These are phyloP conservation scores for Plantago lanceolata DNA, from an alignment of 305 asterid genomes.

Conservation along the genomic window DNA sequence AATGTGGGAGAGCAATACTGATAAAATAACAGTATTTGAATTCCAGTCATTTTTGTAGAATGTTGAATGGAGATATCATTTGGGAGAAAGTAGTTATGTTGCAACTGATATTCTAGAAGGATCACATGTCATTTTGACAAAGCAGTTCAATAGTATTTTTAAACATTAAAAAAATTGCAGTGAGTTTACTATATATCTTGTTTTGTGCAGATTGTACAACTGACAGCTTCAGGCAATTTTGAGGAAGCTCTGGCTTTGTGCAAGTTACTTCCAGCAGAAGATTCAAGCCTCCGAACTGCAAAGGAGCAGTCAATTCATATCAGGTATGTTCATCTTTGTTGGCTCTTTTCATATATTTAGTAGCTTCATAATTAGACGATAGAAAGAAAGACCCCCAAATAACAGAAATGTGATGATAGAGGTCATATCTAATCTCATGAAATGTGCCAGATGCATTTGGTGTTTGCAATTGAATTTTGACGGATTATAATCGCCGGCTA, in stretches of 20 bases:
- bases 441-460: not conserved
- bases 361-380: not conserved
- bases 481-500: not conserved
- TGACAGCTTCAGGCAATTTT: conserved; percentile 95
- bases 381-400: not conserved
- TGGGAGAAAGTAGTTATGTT: too few relatives aligned
- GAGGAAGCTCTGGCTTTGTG: conserved; percentile 98
- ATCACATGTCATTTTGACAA: not conserved
- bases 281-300: conserved; percentile 87
- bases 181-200: conserved; percentile 27
- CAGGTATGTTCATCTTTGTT: conserved; percentile 43
- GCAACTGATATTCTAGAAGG: too few relatives aligned
- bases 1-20: not conserved
- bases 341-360: conserved; percentile 6
- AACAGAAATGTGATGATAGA: not conserved
- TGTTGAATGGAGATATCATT: not conserved
- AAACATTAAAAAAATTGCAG: conserved; percentile 6
- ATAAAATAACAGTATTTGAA: too few relatives aligned
- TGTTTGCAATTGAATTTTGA: too few relatives aligned
- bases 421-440: not conserved
- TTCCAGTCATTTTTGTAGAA: too few relatives aligned
- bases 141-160: not conserved
- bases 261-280: conserved; percentile 95
- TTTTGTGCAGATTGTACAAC: conserved; percentile 81
- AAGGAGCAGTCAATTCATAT: conserved; percentile 97